Evolutionary conservation across 495 filamentous ascomycete genomes (phyloP), one percentile per base, ranked within the genome.

Genomic region (Penicillium macrosclerotiorum): DNA sequence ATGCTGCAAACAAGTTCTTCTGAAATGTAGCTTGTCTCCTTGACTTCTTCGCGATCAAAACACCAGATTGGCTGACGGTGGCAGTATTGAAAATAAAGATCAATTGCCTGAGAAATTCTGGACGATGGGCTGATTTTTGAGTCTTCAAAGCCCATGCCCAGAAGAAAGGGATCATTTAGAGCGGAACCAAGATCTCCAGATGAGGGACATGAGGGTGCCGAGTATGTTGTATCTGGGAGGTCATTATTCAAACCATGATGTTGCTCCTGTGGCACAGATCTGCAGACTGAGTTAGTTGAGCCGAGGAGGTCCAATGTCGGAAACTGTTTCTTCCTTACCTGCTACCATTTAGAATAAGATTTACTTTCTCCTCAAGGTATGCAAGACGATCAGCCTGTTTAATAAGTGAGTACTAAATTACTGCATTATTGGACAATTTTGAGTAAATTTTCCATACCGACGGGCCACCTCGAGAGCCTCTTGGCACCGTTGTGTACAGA

Each of bases 51-150:
- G 1, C 64, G 60, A 25, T 74, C 67, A 34, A 75, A 69, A 35
- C 71, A 73, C 72, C 72, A 75, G 29, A 75, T 67, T 11, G 72
- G 72, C 36, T 75, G 72, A 33, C 72, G 53, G 45, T 75, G 71
- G 37, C 72, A 75, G 38, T 67, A 72, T 41, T 69, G 60, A 22
- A 74, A 69, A 35, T 75, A 75, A 6, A 71, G 57, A 33, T 68
- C 63, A 17, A 74, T 58, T 5, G 61, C 65, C 31, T 55, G 60
- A 11, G 62, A 52, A 3, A 74, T 53, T 9, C 59, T 47, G 1
- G 62, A 61, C 1, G 60, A 57, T 2, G 60, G 47, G 26, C 62
- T 63, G 2, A 48, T 44, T 26, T 49, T 60, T 2, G 62, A 51
- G 20, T 62, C 65, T 8, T 72, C 69, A 17, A 55, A 47, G 8